A percentile compares a stretch with the other conserved stretches of the same genome.
Evolutionary conservation across 2,329 filamentous ascomycete genomes (phyloP).

Genomic region (Cryphonectria japonica): DNA sequence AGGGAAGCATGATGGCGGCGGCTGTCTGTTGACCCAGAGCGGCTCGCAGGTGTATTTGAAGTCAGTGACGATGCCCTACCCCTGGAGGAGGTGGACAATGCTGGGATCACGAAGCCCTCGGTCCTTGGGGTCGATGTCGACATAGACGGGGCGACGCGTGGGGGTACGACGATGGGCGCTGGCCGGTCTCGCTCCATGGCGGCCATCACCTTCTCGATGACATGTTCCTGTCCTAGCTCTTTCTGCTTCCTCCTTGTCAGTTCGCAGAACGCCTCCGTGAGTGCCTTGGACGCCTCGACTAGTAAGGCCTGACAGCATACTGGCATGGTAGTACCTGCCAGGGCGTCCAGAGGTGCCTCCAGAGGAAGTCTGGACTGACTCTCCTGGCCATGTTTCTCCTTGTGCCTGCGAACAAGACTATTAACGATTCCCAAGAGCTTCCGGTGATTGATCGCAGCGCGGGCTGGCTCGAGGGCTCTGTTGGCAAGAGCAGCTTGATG

Average conservation of each 20-base stretch:
- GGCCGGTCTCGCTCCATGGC: conserved; percentile 30
- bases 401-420: conserved; percentile 51
- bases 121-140: conserved; percentile 19
- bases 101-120: conserved; percentile 23
- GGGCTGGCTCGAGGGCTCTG: conserved; percentile 39
- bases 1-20: conserved; percentile 10
- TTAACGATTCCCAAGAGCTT: conserved; percentile 46
- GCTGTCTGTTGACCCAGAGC: conserved; percentile 16
- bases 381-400: conserved; percentile 49
- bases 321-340: conserved; percentile 39
- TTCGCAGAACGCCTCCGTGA: conserved; percentile 55
- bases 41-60: conserved; percentile 12
- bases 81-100: conserved; percentile 25
- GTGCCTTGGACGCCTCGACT: conserved; percentile 51
- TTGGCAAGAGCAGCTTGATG: conserved; percentile 47
- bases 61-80: conserved; percentile 28
- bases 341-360: conserved; percentile 35
- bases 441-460: conserved; percentile 42
- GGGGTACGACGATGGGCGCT: conserved; percentile 19
- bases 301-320: conserved; percentile 55
- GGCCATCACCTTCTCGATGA: conserved; percentile 52
- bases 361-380: conserved; percentile 37
- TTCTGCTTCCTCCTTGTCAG: conserved; percentile 47
- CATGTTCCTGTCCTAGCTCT: conserved; percentile 47
- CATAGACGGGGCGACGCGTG: conserved; percentile 3